Evolutionary conservation across 305 asterid species (phyloP), one percentile per base, ranked within the genome.

Genomic region (Fraxinus sp.): DNA sequence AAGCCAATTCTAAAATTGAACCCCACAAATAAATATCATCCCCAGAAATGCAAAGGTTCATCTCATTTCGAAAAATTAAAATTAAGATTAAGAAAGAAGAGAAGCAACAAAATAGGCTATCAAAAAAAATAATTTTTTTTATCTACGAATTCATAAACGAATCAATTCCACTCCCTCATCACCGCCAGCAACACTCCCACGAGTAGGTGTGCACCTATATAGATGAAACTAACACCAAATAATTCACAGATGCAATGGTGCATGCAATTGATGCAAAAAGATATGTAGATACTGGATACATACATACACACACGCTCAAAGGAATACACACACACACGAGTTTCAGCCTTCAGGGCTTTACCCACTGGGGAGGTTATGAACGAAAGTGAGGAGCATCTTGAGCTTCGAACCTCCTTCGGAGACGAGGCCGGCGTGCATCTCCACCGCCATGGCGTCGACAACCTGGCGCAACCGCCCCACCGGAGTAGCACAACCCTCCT

Each of bases 351-450:
- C 52, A 3, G 52, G 81, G 79, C 36, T 81, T 84, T 93, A 95
- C 98, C 98, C 98, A 79, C 91, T 86, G 8, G 98, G 98, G 46
- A 95, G 95, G 46, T 91, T 88, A 41, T 93, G 88, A 28, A 95
- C 92, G 86, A 85, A 89, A n/a, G 96, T 93, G 79, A 95, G 93
- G 82, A 95, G 90, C 98, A 95, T 95, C 88, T 91, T 95, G 70
- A 95, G 97, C 90, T 95, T 95, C 20, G 95, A 91, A 41, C 97
- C 98, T 49, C 97, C 98, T 86, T 93, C 98, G 13, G 97, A 93
- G 32, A 97, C 98, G 62, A 95, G 89, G 7, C 98, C 98, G 20
- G 98, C 98, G 90, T 93, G 97, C 98, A 95, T 95, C 92, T 93
- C 98, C 77, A 95, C 94, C 64, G 94, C 97, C 98, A 95, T 90